These are phyloP conservation scores for Rhizopus sp. DNA, from an alignment of 371 early-diverging fungal species.

Conservation along the genomic window DNA sequence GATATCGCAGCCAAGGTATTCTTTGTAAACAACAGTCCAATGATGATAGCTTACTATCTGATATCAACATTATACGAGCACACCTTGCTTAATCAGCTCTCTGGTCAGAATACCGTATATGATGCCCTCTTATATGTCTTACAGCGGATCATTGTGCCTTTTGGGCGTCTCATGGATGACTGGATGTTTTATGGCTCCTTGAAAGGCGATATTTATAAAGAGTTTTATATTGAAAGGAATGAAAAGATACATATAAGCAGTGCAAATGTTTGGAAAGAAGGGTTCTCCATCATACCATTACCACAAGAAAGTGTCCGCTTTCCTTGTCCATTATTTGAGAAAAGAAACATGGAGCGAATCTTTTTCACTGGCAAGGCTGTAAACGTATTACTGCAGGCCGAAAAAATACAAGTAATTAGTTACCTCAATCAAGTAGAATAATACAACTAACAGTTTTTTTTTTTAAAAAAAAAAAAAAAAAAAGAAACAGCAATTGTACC, in stretches of 20 bases:
- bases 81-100: conserved; percentile 22
- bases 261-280: conserved; percentile 28
- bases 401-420: conserved; percentile 7
- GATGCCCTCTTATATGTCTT: conserved; percentile 22
- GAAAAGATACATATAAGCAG: conserved; percentile 5
- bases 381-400: conserved; percentile 22
- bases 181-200: conserved; percentile 43
- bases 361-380: conserved; percentile 43
- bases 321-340: conserved; percentile 37
- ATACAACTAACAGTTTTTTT: neutral
- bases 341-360: conserved; percentile 16
- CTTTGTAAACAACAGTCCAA: conserved; percentile 12
- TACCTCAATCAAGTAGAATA: neutral
- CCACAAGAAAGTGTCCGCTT: neutral
- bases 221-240: conserved; percentile 38
- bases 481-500: neutral
- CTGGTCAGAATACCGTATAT: conserved; percentile 17
- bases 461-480: too few relatives aligned
- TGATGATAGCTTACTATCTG: conserved; percentile 15
- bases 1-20: conserved; percentile 10
- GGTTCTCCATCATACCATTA: conserved; percentile 13
- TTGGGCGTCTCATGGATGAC: conserved; percentile 37
- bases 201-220: conserved; percentile 26
- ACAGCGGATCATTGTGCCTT: conserved; percentile 29
- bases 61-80: conserved; percentile 27